phyloP scores from a whole-genome alignment of 108 stramenopile species.

The Mayamaea pseudoterrestris region DNA sequence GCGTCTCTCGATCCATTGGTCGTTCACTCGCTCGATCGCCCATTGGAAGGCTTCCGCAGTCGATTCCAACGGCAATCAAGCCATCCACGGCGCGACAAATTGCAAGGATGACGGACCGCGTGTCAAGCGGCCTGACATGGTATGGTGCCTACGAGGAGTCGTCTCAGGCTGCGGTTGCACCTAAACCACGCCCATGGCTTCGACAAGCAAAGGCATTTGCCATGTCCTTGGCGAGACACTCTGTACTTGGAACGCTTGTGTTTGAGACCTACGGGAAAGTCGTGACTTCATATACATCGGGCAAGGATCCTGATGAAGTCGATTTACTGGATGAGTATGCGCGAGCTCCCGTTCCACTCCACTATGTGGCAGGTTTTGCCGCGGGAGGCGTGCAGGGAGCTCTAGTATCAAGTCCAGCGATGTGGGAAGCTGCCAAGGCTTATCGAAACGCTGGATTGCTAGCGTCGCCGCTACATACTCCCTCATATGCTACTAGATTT shows the following conservation, averaged over 20 bases:
- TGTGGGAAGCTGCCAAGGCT: slow-evolving; percentile 4
- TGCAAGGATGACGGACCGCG: too few relatives aligned
- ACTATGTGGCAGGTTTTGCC: slow-evolving; percentile 33
- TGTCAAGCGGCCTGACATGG: too few relatives aligned
- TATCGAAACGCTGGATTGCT: too few relatives aligned
- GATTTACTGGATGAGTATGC: slow-evolving; percentile 17
- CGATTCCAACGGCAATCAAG: not conserved
- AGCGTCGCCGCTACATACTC: too few relatives aligned
- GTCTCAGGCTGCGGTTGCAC: too few relatives aligned
- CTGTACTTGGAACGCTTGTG: slow-evolving; percentile 40
- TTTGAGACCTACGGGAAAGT: slow-evolving; percentile 45
- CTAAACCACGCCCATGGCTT: too few relatives aligned
- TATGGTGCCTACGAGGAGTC: too few relatives aligned
- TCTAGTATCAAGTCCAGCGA: slow-evolving; percentile 12
- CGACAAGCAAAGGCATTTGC: too few relatives aligned
- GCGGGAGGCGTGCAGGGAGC: slow-evolving; percentile 34
- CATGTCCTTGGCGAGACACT: too few relatives aligned
- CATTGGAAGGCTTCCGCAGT: slow-evolving; percentile 1
- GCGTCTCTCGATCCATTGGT: slow-evolving; percentile 9
- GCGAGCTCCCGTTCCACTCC: slow-evolving; percentile 23
- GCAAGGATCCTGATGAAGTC: slow-evolving; percentile 8
- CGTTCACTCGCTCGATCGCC: slow-evolving; percentile 2
- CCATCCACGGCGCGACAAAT: too few relatives aligned
- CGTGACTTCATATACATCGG: slow-evolving; percentile 17
- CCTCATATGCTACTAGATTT: too few relatives aligned